These are phyloP conservation scores for Drechslerella stenobrocha DNA, from an alignment of 2,329 filamentous ascomycete species.

Conservation along the genomic window DNA sequence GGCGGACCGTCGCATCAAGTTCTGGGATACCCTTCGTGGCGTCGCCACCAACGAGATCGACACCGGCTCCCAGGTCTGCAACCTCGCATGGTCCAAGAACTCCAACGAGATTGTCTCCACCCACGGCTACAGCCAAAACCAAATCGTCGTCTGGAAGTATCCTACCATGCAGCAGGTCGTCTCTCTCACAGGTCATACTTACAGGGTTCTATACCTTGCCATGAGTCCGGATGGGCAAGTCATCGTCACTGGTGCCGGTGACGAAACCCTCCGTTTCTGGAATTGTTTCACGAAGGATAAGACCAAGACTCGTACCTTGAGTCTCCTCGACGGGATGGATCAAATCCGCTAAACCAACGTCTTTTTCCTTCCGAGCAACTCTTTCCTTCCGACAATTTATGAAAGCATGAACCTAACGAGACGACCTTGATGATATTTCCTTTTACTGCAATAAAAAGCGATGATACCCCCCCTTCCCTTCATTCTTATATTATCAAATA, in stretches of 20 bases:
- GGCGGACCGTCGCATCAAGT: conserved; percentile 93
- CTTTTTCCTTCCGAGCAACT: conserved; percentile 9
- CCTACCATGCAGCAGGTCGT: conserved; percentile 97
- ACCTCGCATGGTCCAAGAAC: conserved; percentile 94
- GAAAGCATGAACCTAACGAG: conserved; percentile 30
- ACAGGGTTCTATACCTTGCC: conserved; percentile 89
- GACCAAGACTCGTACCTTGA: conserved; percentile 66
- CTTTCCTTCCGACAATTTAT: conserved; percentile 17
- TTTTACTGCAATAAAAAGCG: conserved; percentile 26
- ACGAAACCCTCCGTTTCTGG: conserved; percentile 96
- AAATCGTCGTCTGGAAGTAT: conserved; percentile 99
- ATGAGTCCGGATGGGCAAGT: conserved; percentile 96
- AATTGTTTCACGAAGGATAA: conserved; percentile 77
- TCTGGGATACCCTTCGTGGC: conserved; percentile 92
- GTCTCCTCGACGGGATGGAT: conserved; percentile 54
- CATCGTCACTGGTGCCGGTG: conserved; percentile 92
- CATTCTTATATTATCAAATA: conserved; percentile 14
- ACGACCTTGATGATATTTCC: conserved; percentile 13
- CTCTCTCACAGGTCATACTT: conserved; percentile 92
- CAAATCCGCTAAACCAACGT: conserved; percentile 51
- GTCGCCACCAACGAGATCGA: conserved; percentile 82
- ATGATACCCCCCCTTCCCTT: conserved; percentile 29
- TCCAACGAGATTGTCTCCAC: conserved; percentile 97
- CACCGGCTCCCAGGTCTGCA: conserved; percentile 98
- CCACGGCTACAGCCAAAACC: conserved; percentile 96